Percentiles rank a stretch among this genome's conserved stretches.
These are phyloP conservation scores for Penicillium samsonianum DNA, from an alignment of 495 filamentous ascomycete species.

Conservation along the genomic window DNA sequence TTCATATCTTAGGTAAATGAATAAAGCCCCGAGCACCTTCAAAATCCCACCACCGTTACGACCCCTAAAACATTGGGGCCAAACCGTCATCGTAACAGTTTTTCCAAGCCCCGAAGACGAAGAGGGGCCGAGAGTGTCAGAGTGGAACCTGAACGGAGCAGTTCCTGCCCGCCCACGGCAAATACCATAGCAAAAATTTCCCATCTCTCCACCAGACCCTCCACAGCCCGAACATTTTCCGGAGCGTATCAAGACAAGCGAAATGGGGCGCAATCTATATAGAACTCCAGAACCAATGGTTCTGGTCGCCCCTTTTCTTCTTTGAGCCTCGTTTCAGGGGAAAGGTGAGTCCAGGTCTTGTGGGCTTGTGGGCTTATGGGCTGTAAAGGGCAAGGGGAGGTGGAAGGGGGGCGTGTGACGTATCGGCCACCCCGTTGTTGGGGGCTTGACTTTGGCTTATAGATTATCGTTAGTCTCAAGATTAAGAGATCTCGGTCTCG, in stretches of 20 bases:
- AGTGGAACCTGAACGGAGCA: slow-evolving; percentile 10
- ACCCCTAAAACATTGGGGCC: no score
- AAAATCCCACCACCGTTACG: no score
- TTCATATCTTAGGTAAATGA: no score
- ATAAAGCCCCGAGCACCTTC: no score
- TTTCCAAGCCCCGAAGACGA: no score
- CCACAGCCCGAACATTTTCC: neutral
- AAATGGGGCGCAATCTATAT: neutral
- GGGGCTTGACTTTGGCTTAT: neutral
- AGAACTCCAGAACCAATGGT: neutral
- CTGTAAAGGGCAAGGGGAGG: neutral
- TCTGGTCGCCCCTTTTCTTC: neutral
- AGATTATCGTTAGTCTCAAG: neutral
- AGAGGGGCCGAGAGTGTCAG: slow-evolving; percentile 1
- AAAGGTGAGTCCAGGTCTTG: neutral
- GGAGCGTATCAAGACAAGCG: neutral
- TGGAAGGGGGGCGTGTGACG: neutral
- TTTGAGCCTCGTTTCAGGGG: slow-evolving; percentile 13
- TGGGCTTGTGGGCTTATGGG: neutral
- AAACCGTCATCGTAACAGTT: no score
- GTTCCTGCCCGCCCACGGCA: slow-evolving; percentile 12
- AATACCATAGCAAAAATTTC: slow-evolving; percentile 18
- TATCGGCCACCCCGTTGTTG: slow-evolving; percentile 5
- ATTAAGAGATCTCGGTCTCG: neutral
- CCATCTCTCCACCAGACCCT: neutral